Percentiles rank a stretch among this genome's conserved stretches.
Conservation (phyloP, 1,284 basidiomycete species). For the Ganoderma lingzhi region DNA sequence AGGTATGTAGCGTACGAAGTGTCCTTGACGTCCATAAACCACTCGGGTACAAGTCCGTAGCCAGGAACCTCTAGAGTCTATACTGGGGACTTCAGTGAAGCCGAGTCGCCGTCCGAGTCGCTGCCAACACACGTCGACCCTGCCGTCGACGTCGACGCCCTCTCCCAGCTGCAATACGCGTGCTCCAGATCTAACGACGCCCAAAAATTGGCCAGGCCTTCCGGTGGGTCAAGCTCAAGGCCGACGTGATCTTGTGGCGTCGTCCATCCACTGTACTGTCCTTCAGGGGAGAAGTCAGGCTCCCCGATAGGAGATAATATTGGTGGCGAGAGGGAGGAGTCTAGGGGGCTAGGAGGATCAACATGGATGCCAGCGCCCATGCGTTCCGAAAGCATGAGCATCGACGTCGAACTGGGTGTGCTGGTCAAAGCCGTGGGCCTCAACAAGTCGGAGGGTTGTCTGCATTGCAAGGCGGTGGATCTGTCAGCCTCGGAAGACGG, state of each 20-base stretch:
- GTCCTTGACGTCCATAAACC: neutral
- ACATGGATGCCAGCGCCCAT: neutral
- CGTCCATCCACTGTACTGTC: neutral
- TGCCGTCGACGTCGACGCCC: neutral
- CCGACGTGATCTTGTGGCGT: neutral
- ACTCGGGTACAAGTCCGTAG: neutral
- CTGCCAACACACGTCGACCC: neutral
- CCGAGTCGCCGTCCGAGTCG: neutral
- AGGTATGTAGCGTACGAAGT: neutral
- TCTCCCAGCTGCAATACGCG: neutral
- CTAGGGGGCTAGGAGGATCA: neutral
- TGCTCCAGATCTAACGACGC: neutral
- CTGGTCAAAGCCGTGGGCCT: neutral
- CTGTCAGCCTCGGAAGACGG: neutral
- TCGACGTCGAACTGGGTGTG: neutral
- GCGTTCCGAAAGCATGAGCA: neutral
- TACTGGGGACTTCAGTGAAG: neutral
- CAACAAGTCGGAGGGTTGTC: neutral
- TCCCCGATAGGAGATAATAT: neutral
- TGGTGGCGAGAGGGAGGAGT: neutral
- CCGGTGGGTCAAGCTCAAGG: neutral
- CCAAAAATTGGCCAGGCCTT: neutral
- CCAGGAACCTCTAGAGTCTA: neutral
- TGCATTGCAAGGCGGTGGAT: neutral
- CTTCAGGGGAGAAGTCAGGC: neutral